Conservation (phyloP, 1,139 yeast genomes). For the Nakaseomyces glabratus region DNA sequence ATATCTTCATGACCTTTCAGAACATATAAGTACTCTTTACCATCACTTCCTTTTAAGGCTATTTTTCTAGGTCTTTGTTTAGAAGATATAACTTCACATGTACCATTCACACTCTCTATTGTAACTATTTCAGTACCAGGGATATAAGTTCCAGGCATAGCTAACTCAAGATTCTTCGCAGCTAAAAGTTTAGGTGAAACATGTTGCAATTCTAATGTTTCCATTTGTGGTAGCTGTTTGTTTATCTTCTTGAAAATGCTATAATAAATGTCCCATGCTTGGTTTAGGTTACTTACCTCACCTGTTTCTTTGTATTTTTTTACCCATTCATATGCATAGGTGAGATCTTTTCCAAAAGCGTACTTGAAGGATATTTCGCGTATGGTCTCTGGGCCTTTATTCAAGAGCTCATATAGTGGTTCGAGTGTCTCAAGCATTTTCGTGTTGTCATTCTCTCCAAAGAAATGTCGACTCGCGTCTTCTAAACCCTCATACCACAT, state of each 20-base stretch:
- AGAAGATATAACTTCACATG: constrained; percentile 81
- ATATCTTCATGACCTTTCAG: constrained; percentile 97
- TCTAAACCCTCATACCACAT: constrained; percentile 97
- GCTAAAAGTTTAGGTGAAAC: constrained; percentile 84
- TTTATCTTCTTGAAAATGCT: constrained; percentile 87
- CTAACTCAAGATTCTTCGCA: constrained; percentile 73
- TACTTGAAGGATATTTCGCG: constrained; percentile 90
- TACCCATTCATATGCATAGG: constrained; percentile 93
- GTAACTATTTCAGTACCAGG: constrained; percentile 75
- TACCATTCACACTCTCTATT: constrained; percentile 70
- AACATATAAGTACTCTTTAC: constrained; percentile 71
- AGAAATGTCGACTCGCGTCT: constrained; percentile 88
- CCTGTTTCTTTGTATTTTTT: constrained; percentile 73
- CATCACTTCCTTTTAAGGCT: constrained; percentile 78
- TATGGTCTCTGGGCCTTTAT: constrained; percentile 84
- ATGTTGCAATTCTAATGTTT: constrained; percentile 79
- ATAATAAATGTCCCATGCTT: constrained; percentile 96
- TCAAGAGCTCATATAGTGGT: constrained; percentile 76
- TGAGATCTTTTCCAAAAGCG: constrained; percentile 86
- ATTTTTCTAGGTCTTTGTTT: constrained; percentile 91
- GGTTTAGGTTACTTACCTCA: constrained; percentile 82
- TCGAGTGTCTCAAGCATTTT: constrained; percentile 89
- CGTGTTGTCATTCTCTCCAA: constrained; percentile 90
- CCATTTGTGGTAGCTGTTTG: constrained; percentile 80
- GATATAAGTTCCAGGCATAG: constrained; percentile 87